A percentile compares a stretch with the other conserved stretches of the same genome.
These are phyloP conservation scores for Haematococcus lacustris DNA, from an alignment of 139 green algal species.

Conservation along the genomic window DNA sequence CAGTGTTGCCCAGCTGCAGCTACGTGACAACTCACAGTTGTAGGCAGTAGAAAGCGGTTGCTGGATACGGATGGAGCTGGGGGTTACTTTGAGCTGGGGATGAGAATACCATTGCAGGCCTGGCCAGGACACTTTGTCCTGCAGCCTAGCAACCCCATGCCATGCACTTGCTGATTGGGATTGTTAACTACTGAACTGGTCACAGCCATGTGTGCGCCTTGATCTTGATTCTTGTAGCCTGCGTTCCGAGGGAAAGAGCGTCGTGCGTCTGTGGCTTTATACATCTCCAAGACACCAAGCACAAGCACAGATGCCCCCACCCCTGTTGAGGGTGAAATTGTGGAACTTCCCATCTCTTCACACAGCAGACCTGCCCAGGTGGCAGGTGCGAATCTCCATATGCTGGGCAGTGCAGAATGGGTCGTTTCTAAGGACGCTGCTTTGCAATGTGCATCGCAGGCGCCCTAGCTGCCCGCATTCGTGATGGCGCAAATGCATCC, in stretches of 20 bases:
- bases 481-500: constrained; percentile 17
- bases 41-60: not conserved
- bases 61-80: not conserved
- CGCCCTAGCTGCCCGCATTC: constrained; percentile 37
- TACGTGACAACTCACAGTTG: not conserved
- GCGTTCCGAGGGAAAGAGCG: constrained; percentile 41
- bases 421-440: not conserved
- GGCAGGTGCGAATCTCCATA: constrained; percentile 1
- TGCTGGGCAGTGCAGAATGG: not conserved
- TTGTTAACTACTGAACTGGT: not conserved
- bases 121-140: not conserved
- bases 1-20: not conserved
- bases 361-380: constrained; percentile 11
- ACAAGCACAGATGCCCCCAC: not conserved
- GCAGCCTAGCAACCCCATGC: not conserved
- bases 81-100: too few species aligned
- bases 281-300: constrained; percentile 4
- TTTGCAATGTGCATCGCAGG: too few species aligned
- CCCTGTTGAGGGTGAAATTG: constrained; percentile 1
- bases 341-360: constrained; percentile 18
- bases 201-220: not conserved
- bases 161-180: not conserved
- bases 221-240: constrained; percentile 25
- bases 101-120: not conserved
- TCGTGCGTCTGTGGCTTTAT: constrained; percentile 38